These are phyloP conservation scores for Ceratobasidium sp. DNA, from an alignment of 1,284 basidiomycete genomes.

Conservation along the genomic window DNA sequence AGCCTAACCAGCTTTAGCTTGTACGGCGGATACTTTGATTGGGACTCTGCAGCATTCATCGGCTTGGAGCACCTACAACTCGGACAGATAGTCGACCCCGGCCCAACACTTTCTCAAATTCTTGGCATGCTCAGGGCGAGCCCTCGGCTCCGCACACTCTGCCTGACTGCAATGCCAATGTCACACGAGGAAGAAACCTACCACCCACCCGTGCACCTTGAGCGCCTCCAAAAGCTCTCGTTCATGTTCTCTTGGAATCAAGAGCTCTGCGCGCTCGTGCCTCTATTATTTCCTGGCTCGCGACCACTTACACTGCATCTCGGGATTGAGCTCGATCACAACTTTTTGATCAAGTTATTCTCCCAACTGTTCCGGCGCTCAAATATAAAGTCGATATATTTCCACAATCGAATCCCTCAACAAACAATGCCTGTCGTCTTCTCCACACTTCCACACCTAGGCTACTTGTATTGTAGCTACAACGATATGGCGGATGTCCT, in stretches of 20 bases:
- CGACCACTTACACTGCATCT: not conserved
- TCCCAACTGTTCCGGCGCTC: not conserved
- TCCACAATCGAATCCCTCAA: not conserved
- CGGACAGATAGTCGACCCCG: not conserved
- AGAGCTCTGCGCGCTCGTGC: not conserved
- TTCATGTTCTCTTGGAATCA: not conserved
- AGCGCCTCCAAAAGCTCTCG: not conserved
- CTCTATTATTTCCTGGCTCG: not conserved
- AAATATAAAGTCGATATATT: not conserved
- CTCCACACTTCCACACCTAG: not conserved
- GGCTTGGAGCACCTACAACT: slow-evolving; percentile 16
- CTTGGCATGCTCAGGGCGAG: not conserved
- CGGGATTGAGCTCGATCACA: not conserved
- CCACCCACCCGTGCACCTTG: not conserved
- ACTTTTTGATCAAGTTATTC: not conserved
- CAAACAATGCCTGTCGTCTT: not conserved
- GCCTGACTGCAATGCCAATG: not conserved
- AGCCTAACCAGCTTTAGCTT: not conserved
- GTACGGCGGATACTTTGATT: slow-evolving; percentile 14
- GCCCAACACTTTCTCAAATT: not conserved
- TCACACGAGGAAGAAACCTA: not conserved
- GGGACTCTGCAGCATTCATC: slow-evolving; percentile 15
- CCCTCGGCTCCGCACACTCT: not conserved
- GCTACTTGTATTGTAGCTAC: not conserved
- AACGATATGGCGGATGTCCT: not conserved